Base-by-base conservation (phyloP, 108 stramenopile genomes). In the Discostella stelligeroides region DNA sequence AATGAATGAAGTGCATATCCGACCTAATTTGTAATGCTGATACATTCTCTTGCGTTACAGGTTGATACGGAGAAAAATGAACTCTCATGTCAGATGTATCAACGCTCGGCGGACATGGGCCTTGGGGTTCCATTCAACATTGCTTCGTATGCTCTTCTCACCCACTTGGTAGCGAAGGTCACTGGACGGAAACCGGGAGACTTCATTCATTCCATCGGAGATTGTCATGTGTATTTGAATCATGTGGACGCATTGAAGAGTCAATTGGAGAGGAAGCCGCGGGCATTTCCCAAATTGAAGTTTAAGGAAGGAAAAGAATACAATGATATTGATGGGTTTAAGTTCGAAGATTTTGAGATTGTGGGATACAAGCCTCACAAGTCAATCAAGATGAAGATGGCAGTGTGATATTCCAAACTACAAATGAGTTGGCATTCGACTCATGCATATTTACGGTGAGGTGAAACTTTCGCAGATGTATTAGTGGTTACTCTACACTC, bases 111-210 rank as follows among this genome's bases (percentile, higher is more conserved):
- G 9, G 99, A 99, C 77, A 98, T 99, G 97, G 99, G 99, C 11
- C 84, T 99, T 24, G 99, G 99, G 0, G 99, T 99, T 24, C 99
- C 99, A 15, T 99, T 99, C 83, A 99, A 99, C 84, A 99, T 99
- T 84, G 99, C 99, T 0, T 92, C 91, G 20, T 99, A 99, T 72
- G 89, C 97, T 7, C 83, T 99, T 40, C 80, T 99, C 50, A 97
- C 97, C 13, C 92, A 92, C 74, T 83, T 99, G 85, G 75, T 99
- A 29, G 97, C 97, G 7, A 92, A 97, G 73, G 94, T 95, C 18
- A 91, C 91, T 4, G 92, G 97, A 56, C 82, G 96, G 11, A 91
- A 94, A 70, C 82, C 99, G 1, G 99, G 99, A n/a, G 99, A 99
- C 27, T 97, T 99, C 40, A 88, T 99, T 39, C 99, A 99, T 69